phyloP scores from a whole-genome alignment of 768 basidiomycete species.

The Pulveroboletus sp. region DNA sequence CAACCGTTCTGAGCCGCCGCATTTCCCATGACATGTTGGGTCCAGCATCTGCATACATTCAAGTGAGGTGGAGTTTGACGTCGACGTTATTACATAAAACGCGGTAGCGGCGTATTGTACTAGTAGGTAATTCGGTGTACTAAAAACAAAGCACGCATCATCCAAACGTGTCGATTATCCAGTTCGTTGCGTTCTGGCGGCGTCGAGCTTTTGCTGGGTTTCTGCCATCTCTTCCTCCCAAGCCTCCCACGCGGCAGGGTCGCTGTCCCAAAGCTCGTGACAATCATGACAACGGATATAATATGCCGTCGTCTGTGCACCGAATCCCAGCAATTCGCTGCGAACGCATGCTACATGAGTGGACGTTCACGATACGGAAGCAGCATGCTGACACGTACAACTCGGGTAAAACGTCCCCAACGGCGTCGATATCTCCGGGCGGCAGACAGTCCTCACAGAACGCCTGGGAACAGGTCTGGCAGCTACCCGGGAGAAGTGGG shows the following conservation, averaged over 20 bases:
- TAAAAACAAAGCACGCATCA: background rate
- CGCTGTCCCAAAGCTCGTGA: slow-evolving; percentile 32
- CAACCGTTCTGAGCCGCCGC: slow-evolving; percentile 43
- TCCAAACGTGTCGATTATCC: background rate
- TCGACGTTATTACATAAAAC: background rate
- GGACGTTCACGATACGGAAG: background rate
- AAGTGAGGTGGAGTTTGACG: background rate
- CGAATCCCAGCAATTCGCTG: slow-evolving; percentile 42
- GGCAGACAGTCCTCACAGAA: slow-evolving; percentile 63
- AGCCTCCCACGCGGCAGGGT: slow-evolving; percentile 36
- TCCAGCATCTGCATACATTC: background rate
- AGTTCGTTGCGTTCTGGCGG: no score
- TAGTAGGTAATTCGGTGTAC: background rate
- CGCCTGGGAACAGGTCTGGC: slow-evolving; percentile 55
- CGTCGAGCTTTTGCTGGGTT: slow-evolving; percentile 34
- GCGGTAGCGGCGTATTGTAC: background rate
- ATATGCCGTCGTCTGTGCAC: slow-evolving; percentile 35
- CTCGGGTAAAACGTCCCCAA: slow-evolving; percentile 56
- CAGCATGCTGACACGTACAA: slow-evolving; percentile 39
- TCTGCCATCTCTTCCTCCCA: slow-evolving; percentile 44
- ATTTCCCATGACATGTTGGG: no score
- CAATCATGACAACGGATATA: slow-evolving; percentile 53
- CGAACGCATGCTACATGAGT: slow-evolving; percentile 11
- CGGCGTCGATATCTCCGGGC: slow-evolving; percentile 42
- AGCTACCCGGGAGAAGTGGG: slow-evolving; percentile 31